Conservation (phyloP, 2,329 filamentous ascomycete species). For the Verticillium albo-atrum region DNA sequence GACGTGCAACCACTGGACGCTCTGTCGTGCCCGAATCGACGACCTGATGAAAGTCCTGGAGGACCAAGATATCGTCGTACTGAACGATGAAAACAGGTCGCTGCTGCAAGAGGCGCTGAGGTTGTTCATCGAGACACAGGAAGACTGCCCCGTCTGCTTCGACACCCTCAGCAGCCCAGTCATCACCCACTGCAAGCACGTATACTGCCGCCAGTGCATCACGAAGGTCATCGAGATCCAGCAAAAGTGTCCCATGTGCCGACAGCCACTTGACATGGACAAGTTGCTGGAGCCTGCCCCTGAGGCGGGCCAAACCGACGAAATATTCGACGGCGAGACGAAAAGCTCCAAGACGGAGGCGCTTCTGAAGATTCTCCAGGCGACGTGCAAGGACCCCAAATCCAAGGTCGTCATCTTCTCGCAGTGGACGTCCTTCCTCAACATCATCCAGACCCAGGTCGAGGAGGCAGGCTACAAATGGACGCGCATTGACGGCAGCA, state of each 20-base stretch:
- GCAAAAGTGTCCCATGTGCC: slow-evolving; percentile 81
- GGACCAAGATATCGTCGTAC: slow-evolving; percentile 59
- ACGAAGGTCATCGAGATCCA: slow-evolving; percentile 68
- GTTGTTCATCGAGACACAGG: slow-evolving; percentile 72
- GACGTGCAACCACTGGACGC: slow-evolving; percentile 82
- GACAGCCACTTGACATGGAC: slow-evolving; percentile 58
- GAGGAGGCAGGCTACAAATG: slow-evolving; percentile 55
- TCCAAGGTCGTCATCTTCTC: slow-evolving; percentile 73
- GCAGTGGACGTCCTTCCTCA: slow-evolving; percentile 73
- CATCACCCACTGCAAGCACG: slow-evolving; percentile 81
- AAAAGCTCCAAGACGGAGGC: slow-evolving; percentile 82
- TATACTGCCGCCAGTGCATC: slow-evolving; percentile 73
- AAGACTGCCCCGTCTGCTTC: slow-evolving; percentile 80
- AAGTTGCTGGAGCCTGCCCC: slow-evolving; percentile 61
- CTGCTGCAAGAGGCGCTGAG: slow-evolving; percentile 73
- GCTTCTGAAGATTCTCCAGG: slow-evolving; percentile 68
- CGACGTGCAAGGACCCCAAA: slow-evolving; percentile 56
- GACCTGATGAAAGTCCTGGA: slow-evolving; percentile 68
- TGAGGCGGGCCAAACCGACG: slow-evolving; percentile 41
- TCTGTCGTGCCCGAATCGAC: slow-evolving; percentile 71
- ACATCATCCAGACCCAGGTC: slow-evolving; percentile 67
- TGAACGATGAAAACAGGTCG: slow-evolving; percentile 67
- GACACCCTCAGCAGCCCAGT: slow-evolving; percentile 68
- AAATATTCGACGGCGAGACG: slow-evolving; percentile 55
- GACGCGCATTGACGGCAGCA: slow-evolving; percentile 75